Evolutionary conservation across 192 early-diverging fungal species (phyloP), one percentile per base, ranked within the genome.

Genomic region (Coemansia furcata): DNA sequence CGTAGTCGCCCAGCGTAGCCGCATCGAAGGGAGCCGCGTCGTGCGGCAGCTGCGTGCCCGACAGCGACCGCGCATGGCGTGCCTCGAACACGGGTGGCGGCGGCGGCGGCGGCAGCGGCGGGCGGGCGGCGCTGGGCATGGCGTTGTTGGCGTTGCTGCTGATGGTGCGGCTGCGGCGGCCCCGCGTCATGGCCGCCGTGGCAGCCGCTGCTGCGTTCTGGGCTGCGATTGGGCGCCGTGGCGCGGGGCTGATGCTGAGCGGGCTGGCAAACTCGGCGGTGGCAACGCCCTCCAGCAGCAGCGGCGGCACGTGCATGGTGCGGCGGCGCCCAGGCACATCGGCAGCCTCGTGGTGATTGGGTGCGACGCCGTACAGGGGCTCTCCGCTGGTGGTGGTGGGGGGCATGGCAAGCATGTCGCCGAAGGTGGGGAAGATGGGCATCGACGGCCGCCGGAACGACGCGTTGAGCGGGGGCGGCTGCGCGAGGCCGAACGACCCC

Each of bases 231-330:
- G n/a, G n/a, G n/a, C n/a, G n/a, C n/a, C n/a, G n/a, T n/a, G n/a
- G n/a, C n/a, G n/a, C n/a, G n/a, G n/a, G n/a, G n/a, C n/a, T n/a
- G n/a, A n/a, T n/a, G n/a, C n/a, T n/a, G n/a, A n/a, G n/a, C n/a
- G 54, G 54, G 54, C 15, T 57, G 12, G 4, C 26, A 72, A 74
- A 74, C 59, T 64, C 72, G 12, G 72, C 60, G 1, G 73, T 73
- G 3, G 67, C 78, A 17, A 81, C 78, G 40, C 61, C 78, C 33
- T 81, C 78, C n/a, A 71, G 62, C 46, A 82, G 65, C 50, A 74
- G 71, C 38, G 79, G 74, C 32, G 79, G 79, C 39, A 82, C 79
- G 42, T 82, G 72, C 79, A 82, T 76, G 32, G 78, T 76, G 55
- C 78, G 78, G 1, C 78, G 72, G 17, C 77, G 78, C 6, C 36